Evolutionary conservation across 2,329 filamentous ascomycete species (phyloP), one percentile per base, ranked within the genome.

Genomic region (Aschersonia sp.): DNA sequence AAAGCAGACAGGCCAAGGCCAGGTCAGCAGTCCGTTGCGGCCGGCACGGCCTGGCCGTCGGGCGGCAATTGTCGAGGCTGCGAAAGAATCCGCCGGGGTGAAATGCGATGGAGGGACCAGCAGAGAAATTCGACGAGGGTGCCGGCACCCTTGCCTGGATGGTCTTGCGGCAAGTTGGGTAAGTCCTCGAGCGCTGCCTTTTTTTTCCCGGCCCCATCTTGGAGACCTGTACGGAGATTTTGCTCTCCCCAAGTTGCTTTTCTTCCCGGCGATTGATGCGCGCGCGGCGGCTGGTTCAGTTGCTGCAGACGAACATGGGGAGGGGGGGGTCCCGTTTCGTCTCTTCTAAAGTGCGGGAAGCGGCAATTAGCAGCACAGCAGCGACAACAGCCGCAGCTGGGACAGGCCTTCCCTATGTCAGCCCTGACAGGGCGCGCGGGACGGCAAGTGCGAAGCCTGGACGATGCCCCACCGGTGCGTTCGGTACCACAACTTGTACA

Each of bases 41-140:
- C 30, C 11, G 44, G 35, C 11, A 14, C 32, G 37, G 10, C 11
- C 41, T 48, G 46, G 46, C 41, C 30, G 41, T 39, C 45, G 12
- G 22, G 12, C 5, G 49, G 49, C 14, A 41, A 30, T 32, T 51
- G 50, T 44, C 41, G 45, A 30, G 46, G 50, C 4, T 50, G 49
- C 43, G 46, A 48, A 30, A 46, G 31, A 29, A 52, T 52, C 10
- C 47, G 46, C 29, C 35, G 11, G 29, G 40, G 39, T 8, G 49
- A 50, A 41, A 35, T n/a, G 41, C 22, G 30, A 42, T 22, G 44
- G 12, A 12, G 14, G 11, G 37, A 37, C 35, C 10, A 14, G 29
- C 32, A 30, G 22, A 42, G 11, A 12, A 37, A 22, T 22, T 37
- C 8, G 35, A 8, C 12, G 35, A 8, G 12, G 35, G 35, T 37